Evolutionary conservation across 768 basidiomycete species (phyloP).

Genomic region (Lactifluus pinguis): DNA sequence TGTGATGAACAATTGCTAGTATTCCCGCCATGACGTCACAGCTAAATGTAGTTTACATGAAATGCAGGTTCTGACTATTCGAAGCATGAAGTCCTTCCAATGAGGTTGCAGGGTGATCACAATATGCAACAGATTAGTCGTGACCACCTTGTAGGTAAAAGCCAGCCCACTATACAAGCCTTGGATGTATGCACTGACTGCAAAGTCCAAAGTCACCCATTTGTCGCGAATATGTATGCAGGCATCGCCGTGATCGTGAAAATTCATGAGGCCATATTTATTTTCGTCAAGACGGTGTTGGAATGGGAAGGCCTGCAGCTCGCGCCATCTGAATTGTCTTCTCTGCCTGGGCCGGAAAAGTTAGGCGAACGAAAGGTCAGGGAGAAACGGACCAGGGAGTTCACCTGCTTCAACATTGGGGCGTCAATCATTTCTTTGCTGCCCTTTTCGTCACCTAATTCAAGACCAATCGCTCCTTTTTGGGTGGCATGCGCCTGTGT

Average conservation of each 20-base stretch:
- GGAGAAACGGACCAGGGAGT: conserved; percentile 3
- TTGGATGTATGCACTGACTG: not conserved
- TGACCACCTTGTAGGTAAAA: too few relatives aligned
- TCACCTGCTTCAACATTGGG: conserved; percentile 79
- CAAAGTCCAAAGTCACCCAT: not conserved
- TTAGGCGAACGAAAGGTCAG: not conserved
- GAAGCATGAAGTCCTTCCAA: not conserved
- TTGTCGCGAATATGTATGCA: not conserved
- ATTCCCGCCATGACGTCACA: not conserved
- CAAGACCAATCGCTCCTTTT: conserved; percentile 67
- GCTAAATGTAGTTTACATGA: not conserved
- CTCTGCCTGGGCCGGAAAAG: conserved; percentile 4
- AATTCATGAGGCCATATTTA: not conserved
- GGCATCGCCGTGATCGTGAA: not conserved
- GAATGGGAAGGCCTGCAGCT: conserved; percentile 14
- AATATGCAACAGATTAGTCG: not conserved
- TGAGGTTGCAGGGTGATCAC: not conserved
- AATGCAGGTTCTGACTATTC: not conserved
- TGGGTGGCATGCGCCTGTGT: conserved; percentile 40
- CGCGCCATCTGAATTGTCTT: conserved; percentile 12
- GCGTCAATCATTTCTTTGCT: conserved; percentile 82
- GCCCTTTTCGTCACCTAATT: conserved; percentile 37
- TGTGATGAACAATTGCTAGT: not conserved
- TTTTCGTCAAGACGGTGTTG: not conserved
- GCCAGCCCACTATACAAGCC: not conserved